A percentile compares a stretch with the other conserved stretches of the same genome.
These are phyloP conservation scores for Exophiala phaeomuriformis DNA, from an alignment of 2,329 filamentous ascomycete species.

Conservation along the genomic window DNA sequence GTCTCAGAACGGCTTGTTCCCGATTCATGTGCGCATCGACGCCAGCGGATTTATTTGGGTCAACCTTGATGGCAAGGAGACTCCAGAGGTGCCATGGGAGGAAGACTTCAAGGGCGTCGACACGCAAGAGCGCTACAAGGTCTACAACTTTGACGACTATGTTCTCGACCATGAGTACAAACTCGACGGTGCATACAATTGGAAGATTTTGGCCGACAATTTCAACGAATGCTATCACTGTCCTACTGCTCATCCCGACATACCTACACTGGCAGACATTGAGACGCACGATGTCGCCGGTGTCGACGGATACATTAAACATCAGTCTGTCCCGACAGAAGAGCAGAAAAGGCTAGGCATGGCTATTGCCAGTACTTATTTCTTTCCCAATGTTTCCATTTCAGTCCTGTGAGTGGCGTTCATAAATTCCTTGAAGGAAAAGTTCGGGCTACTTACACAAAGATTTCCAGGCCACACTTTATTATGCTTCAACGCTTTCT, in stretches of 20 bases:
- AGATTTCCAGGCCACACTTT: conserved; percentile 47
- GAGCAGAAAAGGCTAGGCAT: conserved; percentile 17
- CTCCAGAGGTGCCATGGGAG: conserved; percentile 20
- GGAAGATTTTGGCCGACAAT: conserved; percentile 27
- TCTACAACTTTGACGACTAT: conserved; percentile 49
- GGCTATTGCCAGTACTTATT: conserved; percentile 23
- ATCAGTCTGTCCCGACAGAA: conserved; percentile 38
- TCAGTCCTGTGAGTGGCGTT: conserved; percentile 21
- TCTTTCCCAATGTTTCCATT: conserved; percentile 25
- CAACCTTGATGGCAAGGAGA: conserved; percentile 19
- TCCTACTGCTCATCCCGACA: conserved; percentile 52
- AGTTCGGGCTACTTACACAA: too few species aligned
- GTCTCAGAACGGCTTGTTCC: conserved; percentile 48
- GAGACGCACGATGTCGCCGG: conserved; percentile 49
- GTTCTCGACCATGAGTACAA: conserved; percentile 39
- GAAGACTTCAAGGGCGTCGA: conserved; percentile 30
- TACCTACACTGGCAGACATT: conserved; percentile 48
- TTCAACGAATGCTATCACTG: conserved; percentile 47
- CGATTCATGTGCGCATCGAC: conserved; percentile 23
- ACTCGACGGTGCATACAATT: conserved; percentile 24
- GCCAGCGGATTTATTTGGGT: conserved; percentile 24
- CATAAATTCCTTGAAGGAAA: neutral
- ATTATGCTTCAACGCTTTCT: conserved; percentile 59
- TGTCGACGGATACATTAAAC: conserved; percentile 48
- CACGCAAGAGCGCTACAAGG: conserved; percentile 42